These are phyloP conservation scores for Elongisporangium undulatum DNA, from an alignment of 352 stramenopile species.

Conservation along the genomic window DNA sequence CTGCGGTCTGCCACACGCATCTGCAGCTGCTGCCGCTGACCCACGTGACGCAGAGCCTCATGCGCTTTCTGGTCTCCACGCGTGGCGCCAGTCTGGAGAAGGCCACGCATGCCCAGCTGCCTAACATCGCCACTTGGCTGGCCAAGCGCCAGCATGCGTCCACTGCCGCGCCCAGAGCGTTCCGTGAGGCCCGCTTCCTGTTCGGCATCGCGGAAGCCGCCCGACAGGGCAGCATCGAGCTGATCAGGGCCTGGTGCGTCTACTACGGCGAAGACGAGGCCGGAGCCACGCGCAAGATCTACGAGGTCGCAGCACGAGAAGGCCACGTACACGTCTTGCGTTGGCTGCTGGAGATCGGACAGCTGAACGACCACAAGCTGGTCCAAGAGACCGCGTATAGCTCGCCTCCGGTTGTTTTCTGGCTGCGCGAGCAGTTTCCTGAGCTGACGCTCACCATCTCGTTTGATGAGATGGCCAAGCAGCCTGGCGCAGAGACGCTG, in stretches of 20 bases:
- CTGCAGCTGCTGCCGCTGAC: neutral
- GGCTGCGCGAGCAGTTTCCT: neutral
- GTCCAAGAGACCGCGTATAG: neutral
- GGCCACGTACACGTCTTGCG: slow-evolving; percentile 23
- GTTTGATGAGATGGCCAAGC: neutral
- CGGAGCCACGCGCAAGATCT: neutral
- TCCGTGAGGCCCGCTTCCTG: neutral
- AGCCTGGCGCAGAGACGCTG: neutral
- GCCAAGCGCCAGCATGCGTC: neutral
- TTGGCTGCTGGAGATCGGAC: slow-evolving; percentile 17
- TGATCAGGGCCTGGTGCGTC: neutral
- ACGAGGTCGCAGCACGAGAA: slow-evolving; percentile 8
- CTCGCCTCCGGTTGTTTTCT: neutral
- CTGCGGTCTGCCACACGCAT: neutral
- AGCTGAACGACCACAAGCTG: neutral
- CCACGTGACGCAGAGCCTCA: neutral
- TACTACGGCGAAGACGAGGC: neutral
- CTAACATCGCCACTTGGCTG: neutral
- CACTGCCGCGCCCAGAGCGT: neutral
- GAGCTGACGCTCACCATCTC: neutral
- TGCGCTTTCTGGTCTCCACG: neutral
- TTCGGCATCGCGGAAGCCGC: neutral
- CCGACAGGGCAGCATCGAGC: neutral
- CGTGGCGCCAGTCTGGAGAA: neutral
- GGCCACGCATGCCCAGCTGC: neutral